phyloP scores from a whole-genome alignment of 352 stramenopile genomes.

The Phytophthora cryptogea region DNA sequence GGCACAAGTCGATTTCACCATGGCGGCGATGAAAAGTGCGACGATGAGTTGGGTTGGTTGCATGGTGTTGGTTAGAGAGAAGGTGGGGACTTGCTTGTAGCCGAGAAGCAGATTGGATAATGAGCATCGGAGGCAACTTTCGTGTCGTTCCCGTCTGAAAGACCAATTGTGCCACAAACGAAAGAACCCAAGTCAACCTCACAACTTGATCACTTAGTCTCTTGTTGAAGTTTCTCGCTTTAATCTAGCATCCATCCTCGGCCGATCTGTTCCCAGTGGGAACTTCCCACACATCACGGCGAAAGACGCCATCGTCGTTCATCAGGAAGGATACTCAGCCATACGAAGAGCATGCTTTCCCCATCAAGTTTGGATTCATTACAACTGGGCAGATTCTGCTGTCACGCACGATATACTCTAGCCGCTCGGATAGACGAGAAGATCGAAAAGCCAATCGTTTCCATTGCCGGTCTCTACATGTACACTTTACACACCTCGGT shows the following conservation, averaged over 20 bases:
- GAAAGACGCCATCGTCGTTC: too few species aligned
- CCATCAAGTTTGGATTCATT: too few species aligned
- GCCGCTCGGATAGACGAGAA: neutral
- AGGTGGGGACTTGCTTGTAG: neutral
- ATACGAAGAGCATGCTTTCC: too few species aligned
- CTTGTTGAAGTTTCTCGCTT: neutral
- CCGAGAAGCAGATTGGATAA: slow-evolving; percentile 34
- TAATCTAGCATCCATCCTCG: neutral
- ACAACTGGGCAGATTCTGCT: too few species aligned
- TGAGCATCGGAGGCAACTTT: slow-evolving; percentile 20
- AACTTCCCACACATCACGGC: too few species aligned
- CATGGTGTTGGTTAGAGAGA: slow-evolving; percentile 22
- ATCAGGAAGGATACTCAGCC: too few species aligned
- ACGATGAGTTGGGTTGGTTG: slow-evolving; percentile 35
- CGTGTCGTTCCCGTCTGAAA: neutral
- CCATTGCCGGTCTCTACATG: slow-evolving; percentile 3
- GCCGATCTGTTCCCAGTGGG: too few species aligned
- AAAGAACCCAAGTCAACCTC: neutral
- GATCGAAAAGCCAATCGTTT: neutral
- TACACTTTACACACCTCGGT: slow-evolving; percentile 27
- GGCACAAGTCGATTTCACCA: slow-evolving; percentile 19
- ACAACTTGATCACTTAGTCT: neutral
- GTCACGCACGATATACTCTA: too few species aligned
- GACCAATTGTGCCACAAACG: too few species aligned
- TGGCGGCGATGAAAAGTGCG: slow-evolving; percentile 19